A percentile compares a stretch with the other conserved stretches of the same genome.
These are phyloP conservation scores for Hypsizygus marmoreus DNA, from an alignment of 768 basidiomycete species.

Conservation along the genomic window DNA sequence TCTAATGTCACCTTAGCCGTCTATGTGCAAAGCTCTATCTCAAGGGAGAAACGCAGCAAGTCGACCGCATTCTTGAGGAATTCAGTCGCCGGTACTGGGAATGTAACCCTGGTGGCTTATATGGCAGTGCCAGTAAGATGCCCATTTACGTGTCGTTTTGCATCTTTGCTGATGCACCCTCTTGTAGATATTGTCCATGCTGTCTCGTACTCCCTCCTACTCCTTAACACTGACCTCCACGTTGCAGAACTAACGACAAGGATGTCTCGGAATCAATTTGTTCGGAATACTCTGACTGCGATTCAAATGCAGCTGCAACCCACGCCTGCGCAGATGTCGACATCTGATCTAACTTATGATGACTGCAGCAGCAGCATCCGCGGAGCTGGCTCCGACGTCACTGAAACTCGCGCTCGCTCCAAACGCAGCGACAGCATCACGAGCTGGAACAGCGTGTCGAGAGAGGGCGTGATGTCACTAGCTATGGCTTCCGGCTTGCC, in stretches of 20 bases:
- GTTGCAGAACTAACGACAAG: slow-evolving; percentile 85
- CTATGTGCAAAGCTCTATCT: slow-evolving; percentile 91
- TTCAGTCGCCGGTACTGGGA: slow-evolving; percentile 92
- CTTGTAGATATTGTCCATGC: slow-evolving; percentile 87
- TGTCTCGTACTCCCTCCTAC: slow-evolving; percentile 86
- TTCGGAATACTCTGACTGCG: slow-evolving; percentile 86
- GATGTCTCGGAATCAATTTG: slow-evolving; percentile 93
- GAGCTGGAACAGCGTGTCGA: slow-evolving; percentile 81
- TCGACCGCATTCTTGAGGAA: slow-evolving; percentile 92
- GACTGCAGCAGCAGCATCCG: slow-evolving; percentile 63
- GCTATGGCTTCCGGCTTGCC: slow-evolving; percentile 35
- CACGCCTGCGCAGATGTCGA: slow-evolving; percentile 49
- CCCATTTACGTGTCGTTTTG: slow-evolving; percentile 5
- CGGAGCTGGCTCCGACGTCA: slow-evolving; percentile 57
- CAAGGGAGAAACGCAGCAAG: slow-evolving; percentile 96
- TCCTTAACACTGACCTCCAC: slow-evolving; percentile 97
- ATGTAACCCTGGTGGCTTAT: slow-evolving; percentile 81
- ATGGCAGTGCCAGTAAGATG: slow-evolving; percentile 79
- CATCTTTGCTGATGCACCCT: slow-evolving; percentile 4
- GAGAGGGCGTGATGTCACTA: slow-evolving; percentile 52
- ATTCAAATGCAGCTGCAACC: slow-evolving; percentile 80
- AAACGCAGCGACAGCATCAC: slow-evolving; percentile 84
- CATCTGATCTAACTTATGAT: slow-evolving; percentile 65
- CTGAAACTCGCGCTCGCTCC: slow-evolving; percentile 53
- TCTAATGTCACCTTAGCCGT: slow-evolving; percentile 46